These are phyloP conservation scores for Combretum micranthum DNA, from an alignment of 345 rosid genomes.

Conservation along the genomic window DNA sequence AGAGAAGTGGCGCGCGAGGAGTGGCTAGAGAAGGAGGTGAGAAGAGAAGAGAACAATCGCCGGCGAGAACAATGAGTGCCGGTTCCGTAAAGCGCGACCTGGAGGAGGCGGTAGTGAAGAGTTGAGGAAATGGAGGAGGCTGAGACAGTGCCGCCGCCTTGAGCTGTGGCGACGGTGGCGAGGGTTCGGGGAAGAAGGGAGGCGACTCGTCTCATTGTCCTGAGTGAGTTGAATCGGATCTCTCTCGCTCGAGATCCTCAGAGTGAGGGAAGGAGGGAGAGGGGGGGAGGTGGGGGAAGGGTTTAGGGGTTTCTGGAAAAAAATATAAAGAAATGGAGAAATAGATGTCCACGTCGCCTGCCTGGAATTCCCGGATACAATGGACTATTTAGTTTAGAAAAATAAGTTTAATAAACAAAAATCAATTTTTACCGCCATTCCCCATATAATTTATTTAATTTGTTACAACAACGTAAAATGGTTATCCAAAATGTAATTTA, in stretches of 20 bases:
- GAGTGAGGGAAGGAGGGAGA: not conserved
- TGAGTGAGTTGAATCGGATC: constrained; percentile 10
- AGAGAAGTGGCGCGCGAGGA: constrained; percentile 16
- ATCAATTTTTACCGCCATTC: too few species aligned
- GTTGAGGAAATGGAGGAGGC: constrained; percentile 9
- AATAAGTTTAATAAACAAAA: too few species aligned
- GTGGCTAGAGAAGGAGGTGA: constrained; percentile 13
- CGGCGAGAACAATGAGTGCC: constrained; percentile 12
- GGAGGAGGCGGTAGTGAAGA: constrained; percentile 20
- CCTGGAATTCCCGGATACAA: too few species aligned
- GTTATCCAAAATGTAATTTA: too few species aligned
- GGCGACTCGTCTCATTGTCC: constrained; percentile 37
- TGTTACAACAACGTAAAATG: too few species aligned
- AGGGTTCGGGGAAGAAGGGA: constrained; percentile 28
- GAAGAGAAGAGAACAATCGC: constrained; percentile 23
- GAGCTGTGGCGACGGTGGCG: constrained; percentile 9
- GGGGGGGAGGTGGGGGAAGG: not conserved
- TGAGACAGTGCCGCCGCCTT: not conserved
- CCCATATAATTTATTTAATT: too few species aligned
- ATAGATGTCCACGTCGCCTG: too few species aligned
- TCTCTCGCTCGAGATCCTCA: not conserved
- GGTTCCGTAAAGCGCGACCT: constrained; percentile 25
- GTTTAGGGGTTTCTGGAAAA: too few species aligned
- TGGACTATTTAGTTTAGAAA: too few species aligned
- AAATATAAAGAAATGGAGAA: too few species aligned